Base-by-base conservation (phyloP, 192 early-diverging fungal species). In the Coemansia sp. region DNA sequence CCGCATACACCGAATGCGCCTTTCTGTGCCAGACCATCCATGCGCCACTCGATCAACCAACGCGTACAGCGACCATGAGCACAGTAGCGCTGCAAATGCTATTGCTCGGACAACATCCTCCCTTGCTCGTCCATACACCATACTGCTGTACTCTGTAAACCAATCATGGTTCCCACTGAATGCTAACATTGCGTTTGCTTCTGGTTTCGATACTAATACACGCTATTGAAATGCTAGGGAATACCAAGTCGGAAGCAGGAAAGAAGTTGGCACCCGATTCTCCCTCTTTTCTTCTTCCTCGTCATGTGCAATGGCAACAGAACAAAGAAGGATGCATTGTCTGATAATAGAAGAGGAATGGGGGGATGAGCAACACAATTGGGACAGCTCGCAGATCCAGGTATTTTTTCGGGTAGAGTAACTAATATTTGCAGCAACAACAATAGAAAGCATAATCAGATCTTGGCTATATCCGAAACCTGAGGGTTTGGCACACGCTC, bases 401-500 rank as follows among this genome's bases (percentile, higher is more conserved):
- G n/a, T n/a, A n/a, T n/a, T n/a, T n/a, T n/a, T n/a, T n/a, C n/a
- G n/a, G n/a, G n/a, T n/a, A n/a, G n/a, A n/a, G n/a, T n/a, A n/a
- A n/a, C n/a, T n/a, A n/a, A n/a, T n/a, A n/a, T n/a, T n/a, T n/a
- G n/a, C n/a, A n/a, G n/a, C n/a, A 22, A 25, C 19, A 48, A 9
- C 2, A 48, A 25, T 41, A 17, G 10, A 38, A 40, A 45, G 30
- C 15, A 25, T 19, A n/a, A 45, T 28, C 41, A 54, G n/a, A 14
- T 25, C 20, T 53, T 40, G 17, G 53, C 58, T 28, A 15, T 19
- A 13, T 17, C 17, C 13, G 38, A 19, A 30, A 33, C 14, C n/a
- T 54, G 8, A n/a, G 37, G 22, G 27, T 45, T 59, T 2, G 55
- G 34, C 17, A 65, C 64, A 1, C 76, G 70, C 40, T 70, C 67